These are phyloP conservation scores for Decorospora gaudefroyi DNA, from an alignment of 2,329 filamentous ascomycete species.

Conservation along the genomic window DNA sequence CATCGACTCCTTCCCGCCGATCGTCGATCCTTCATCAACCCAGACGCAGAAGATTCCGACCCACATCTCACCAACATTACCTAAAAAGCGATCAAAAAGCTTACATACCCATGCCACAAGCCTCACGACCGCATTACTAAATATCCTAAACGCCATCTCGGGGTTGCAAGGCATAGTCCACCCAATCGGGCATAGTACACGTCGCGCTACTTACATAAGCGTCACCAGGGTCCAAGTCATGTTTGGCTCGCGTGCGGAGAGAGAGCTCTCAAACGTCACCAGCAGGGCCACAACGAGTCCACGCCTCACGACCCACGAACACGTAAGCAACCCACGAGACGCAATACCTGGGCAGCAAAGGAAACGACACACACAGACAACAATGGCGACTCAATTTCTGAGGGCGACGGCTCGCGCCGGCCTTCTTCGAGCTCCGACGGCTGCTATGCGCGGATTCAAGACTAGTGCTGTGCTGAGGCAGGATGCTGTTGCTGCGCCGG, in stretches of 20 bases:
- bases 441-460: slow-evolving; percentile 47
- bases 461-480: slow-evolving; percentile 43
- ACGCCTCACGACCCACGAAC: neutral
- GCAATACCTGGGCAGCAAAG: neutral
- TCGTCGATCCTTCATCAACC: too few species aligned
- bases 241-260: slow-evolving; percentile 15
- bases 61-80: too few species aligned
- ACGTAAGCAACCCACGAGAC: neutral
- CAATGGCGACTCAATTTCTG: slow-evolving; percentile 54
- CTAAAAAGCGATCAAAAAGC: too few species aligned
- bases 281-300: slow-evolving; percentile 6
- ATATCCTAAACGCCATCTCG: neutral
- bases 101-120: too few species aligned
- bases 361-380: slow-evolving; percentile 1
- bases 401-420: slow-evolving; percentile 48
- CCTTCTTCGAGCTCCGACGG: slow-evolving; percentile 21
- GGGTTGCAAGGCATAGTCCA: slow-evolving; percentile 1
- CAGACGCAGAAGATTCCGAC: too few species aligned
- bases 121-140: too few species aligned
- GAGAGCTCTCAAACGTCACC: slow-evolving; percentile 15
- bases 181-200: neutral
- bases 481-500: slow-evolving; percentile 50
- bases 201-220: slow-evolving; percentile 9
- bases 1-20: too few species aligned
- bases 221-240: slow-evolving; percentile 12